Evolutionary conservation across 768 basidiomycete species (phyloP), one percentile per base, ranked within the genome.

Genomic region (Inosperma sp.): DNA sequence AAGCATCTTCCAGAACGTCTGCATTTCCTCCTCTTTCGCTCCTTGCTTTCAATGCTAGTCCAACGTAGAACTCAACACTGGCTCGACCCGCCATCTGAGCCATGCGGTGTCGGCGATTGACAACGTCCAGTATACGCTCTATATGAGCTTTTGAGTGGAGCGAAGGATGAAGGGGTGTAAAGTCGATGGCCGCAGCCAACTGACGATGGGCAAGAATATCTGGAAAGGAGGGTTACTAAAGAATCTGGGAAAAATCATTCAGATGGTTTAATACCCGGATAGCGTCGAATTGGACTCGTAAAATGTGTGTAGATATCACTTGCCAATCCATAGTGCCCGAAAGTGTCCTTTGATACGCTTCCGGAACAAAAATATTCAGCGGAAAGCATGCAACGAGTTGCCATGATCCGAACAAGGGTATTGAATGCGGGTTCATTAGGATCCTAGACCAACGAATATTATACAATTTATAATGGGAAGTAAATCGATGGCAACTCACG

Each of bases 321-420:
- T 0, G 96, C 96, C n/a, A 99, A 79, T 33, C 96, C 96, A 65
- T 99, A 99, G 67, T 98, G 96, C 2, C 89, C 87, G 64, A 97
- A 99, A 1, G 92, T 86, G 56, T 96, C 93, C 42, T 85, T 81
- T 0, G 86, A 81, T 3, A 97, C 93, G 58, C 92, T 93, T 7
- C 96, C 95, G 0, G 94, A 89, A 64, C 89, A 92, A 71, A 98
- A 97, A 67, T 99, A 99, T 65, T 99, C 96, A 16, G 96, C 96
- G 0, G 94, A 86, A 21, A 97, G 76, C 96, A 99, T 99, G 66
- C 96, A 97, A 25, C 96, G 77, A 3, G 95, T 98, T 3, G 96
- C 94, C 94, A 99, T 97, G 67, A 99, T 98, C 34, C 96, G 84
- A 30, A 99, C 95, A 14, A 98, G 80, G 0, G 93, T 98, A 60